Base-by-base conservation (phyloP, 306 rosid species). In the Acacia melanoxylon region DNA sequence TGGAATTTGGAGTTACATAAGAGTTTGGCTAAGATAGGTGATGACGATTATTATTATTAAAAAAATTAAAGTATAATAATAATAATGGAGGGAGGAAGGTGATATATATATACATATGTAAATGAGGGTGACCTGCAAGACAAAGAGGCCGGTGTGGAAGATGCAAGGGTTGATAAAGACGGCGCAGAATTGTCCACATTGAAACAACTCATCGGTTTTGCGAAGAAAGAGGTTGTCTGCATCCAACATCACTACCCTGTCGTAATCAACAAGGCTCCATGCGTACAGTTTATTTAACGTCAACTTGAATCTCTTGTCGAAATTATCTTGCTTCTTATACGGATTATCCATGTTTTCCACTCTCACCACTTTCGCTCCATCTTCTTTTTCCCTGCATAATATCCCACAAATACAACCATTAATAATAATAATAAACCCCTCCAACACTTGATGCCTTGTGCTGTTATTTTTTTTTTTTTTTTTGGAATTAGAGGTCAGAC, bases 141-240 rank as follows among this genome's bases (percentile, higher is more conserved):
- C 97, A 42, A 91, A 93, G 81, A 93, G 97, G 68, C 97, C 97
- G 0, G 97, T 93, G 76, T 93, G 97, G 82, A 93, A 91, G 87
- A 89, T 78, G 84, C 97, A 93, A 44, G 97, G 97, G 78, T 93
- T 93, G 77, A 93, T 93, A 68, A 93, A 93, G 83, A 86, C 97
- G 0, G 97, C 97, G 74, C 97, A 93, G 35, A 93, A 93, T 42
- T 88, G 93, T 25, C 97, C 97, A 41, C 97, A 93, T 78, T 88
- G 94, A 86, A 93, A 93, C 68, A 93, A 74, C 85, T 93, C 97
- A 59, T 93, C 97, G 0, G 95, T 88, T 16, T 89, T 91, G 0
- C 78, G 88, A 11, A 93, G 95, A 80, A 93, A 93, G 72, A 93
- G 91, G 81, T 93, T 93, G 80, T 93, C 97, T 29, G 97, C 87